Conservation (phyloP, 2,329 filamentous ascomycete species). For the Fusarium austroafricanum region DNA sequence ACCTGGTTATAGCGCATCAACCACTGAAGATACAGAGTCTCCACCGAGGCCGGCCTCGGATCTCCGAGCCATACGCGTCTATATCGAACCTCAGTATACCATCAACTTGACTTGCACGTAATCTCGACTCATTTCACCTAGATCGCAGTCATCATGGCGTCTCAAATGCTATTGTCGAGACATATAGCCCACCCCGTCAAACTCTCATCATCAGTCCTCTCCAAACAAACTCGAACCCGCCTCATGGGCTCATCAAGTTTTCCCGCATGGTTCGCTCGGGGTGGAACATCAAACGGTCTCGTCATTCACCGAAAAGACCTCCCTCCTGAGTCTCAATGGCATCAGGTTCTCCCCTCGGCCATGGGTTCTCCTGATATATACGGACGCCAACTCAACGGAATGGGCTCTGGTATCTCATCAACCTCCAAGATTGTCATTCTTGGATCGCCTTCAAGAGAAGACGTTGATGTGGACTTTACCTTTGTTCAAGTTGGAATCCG, state of each 20-base stretch:
- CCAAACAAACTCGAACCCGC: slow-evolving; percentile 5
- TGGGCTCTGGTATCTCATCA: slow-evolving; percentile 76
- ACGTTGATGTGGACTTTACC: slow-evolving; percentile 75
- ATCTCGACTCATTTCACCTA: neutral
- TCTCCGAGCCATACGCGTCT: slow-evolving; percentile 10
- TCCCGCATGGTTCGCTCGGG: slow-evolving; percentile 62
- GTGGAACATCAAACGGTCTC: slow-evolving; percentile 76
- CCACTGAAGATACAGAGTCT: slow-evolving; percentile 16
- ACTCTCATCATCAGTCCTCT: slow-evolving; percentile 1
- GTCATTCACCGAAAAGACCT: slow-evolving; percentile 58
- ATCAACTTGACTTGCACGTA: neutral
- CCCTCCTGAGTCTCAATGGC: slow-evolving; percentile 52
- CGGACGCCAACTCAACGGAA: slow-evolving; percentile 77
- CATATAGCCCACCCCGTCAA: neutral
- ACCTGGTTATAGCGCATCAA: slow-evolving; percentile 12
- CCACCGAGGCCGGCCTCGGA: slow-evolving; percentile 9
- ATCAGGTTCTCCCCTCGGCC: slow-evolving; percentile 65
- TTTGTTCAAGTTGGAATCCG: slow-evolving; percentile 77
- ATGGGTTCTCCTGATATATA: slow-evolving; percentile 75
- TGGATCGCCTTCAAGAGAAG: slow-evolving; percentile 58
- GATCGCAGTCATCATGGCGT: neutral
- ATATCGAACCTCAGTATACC: neutral
- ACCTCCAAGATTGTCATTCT: slow-evolving; percentile 79
- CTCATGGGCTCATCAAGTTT: slow-evolving; percentile 43
- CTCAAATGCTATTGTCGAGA: neutral